Conservation (phyloP, 2,329 filamentous ascomycete species). For the Huntiella moniliformis region DNA sequence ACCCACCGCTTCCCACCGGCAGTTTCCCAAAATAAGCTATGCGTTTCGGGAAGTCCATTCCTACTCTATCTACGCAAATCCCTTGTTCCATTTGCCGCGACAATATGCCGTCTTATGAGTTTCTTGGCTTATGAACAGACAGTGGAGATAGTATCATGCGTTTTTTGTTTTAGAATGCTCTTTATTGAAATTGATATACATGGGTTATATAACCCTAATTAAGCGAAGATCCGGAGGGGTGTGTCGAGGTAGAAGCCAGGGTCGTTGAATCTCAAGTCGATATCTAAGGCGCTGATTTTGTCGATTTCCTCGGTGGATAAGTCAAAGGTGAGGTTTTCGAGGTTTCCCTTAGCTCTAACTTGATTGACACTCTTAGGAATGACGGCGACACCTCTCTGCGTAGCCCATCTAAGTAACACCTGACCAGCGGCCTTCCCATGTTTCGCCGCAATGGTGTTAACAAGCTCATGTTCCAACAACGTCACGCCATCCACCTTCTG, state of each 20-base stretch:
- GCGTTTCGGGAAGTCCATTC: no score
- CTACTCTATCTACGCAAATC: no score
- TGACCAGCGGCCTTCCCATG: constrained; percentile 58
- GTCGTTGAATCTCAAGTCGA: constrained; percentile 57
- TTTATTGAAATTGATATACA: no score
- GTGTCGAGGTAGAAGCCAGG: constrained; percentile 24
- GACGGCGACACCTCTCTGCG: constrained; percentile 61
- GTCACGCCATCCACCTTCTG: constrained; percentile 41
- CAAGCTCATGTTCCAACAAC: constrained; percentile 49
- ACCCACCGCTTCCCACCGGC: no score
- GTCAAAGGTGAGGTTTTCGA: constrained; percentile 48
- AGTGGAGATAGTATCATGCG: no score
- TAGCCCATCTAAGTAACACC: constrained; percentile 72
- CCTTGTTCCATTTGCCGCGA: no score
- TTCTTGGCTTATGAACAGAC: no score
- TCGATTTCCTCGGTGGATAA: constrained; percentile 47
- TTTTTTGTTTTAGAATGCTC: no score
- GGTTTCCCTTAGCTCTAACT: constrained; percentile 41
- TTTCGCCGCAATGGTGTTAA: constrained; percentile 49
- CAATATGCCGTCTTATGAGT: no score
- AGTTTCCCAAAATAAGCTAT: no score
- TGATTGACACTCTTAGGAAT: constrained; percentile 55
- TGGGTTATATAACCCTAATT: constrained; percentile 13
- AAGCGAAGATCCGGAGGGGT: constrained; percentile 34
- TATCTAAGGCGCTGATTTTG: constrained; percentile 45